Evolutionary conservation across 2,329 filamentous ascomycete genomes (phyloP).

Genomic region (Cladosporium sp.): DNA sequence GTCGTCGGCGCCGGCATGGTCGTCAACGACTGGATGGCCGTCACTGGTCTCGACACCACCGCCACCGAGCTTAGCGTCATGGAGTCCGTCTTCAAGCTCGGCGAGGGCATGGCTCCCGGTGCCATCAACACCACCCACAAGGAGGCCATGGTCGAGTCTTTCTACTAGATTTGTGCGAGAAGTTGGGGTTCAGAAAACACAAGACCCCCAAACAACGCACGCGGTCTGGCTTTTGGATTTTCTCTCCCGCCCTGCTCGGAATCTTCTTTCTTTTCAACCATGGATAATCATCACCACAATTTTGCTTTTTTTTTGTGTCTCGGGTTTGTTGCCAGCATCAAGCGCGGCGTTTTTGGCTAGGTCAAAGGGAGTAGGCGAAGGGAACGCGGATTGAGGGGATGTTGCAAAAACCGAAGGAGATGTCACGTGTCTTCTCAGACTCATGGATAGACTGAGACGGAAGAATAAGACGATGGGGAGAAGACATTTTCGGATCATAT

Average conservation of each 20-base stretch:
- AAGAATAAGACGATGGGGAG: too few species aligned
- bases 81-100: constrained; percentile 91
- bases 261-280: background rate
- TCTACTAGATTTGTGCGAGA: constrained; percentile 60
- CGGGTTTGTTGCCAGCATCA: background rate
- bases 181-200: background rate
- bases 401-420: too few species aligned
- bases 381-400: too few species aligned
- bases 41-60: constrained; percentile 91
- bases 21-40: constrained; percentile 95
- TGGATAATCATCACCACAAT: too few species aligned
- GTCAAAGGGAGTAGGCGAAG: background rate
- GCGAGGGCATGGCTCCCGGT: constrained; percentile 70
- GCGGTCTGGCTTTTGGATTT: too few species aligned
- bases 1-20: constrained; percentile 98
- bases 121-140: constrained; percentile 82
- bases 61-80: constrained; percentile 96
- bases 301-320: background rate
- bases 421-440: too few species aligned
- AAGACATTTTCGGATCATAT: too few species aligned
- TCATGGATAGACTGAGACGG: too few species aligned
- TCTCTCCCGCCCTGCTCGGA: background rate
- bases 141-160: constrained; percentile 98
- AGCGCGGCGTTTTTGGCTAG: constrained; percentile 10
- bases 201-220: too few species aligned